phyloP scores from a whole-genome alignment of 2,329 filamentous ascomycete genomes.

The Stromatinia cepivora region DNA sequence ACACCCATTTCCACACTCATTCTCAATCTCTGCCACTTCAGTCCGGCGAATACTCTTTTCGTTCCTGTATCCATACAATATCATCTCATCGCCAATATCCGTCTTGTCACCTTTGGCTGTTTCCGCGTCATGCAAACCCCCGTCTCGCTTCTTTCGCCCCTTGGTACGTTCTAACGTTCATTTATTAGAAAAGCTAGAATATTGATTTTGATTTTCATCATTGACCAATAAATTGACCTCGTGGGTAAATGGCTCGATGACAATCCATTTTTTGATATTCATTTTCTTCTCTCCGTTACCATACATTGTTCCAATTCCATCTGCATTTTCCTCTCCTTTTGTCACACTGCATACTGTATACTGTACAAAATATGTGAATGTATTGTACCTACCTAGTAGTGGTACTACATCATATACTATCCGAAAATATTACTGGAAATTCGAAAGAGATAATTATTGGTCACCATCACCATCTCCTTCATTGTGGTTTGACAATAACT shows the following conservation, averaged over 20 bases:
- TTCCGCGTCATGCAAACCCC: conserved; percentile 36
- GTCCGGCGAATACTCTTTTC: not conserved
- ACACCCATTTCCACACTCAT: not conserved
- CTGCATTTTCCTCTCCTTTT: not conserved
- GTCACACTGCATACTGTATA: not conserved
- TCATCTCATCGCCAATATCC: conserved; percentile 1
- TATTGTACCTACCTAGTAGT: not conserved
- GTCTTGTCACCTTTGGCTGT: conserved; percentile 3
- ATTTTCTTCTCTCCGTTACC: not conserved
- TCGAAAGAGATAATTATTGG: not conserved
- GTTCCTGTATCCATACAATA: not conserved
- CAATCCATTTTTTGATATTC: conserved; percentile 13
- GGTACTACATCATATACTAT: conserved; percentile 8
- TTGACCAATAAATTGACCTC: conserved; percentile 28
- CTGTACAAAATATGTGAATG: not conserved
- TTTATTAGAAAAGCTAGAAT: conserved; percentile 5
- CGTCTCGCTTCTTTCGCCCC: conserved; percentile 30
- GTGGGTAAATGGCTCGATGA: conserved; percentile 28
- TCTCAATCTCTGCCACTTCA: not conserved
- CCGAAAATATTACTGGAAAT: not conserved
- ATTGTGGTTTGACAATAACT: not conserved
- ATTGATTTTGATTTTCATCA: not conserved
- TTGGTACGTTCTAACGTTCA: conserved; percentile 34
- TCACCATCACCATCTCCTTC: not conserved
- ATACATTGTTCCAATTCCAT: not conserved